A percentile compares a stretch with the other conserved stretches of the same genome.
Conservation (phyloP, 1,284 basidiomycete species). For the Porogramme epimiltina region DNA sequence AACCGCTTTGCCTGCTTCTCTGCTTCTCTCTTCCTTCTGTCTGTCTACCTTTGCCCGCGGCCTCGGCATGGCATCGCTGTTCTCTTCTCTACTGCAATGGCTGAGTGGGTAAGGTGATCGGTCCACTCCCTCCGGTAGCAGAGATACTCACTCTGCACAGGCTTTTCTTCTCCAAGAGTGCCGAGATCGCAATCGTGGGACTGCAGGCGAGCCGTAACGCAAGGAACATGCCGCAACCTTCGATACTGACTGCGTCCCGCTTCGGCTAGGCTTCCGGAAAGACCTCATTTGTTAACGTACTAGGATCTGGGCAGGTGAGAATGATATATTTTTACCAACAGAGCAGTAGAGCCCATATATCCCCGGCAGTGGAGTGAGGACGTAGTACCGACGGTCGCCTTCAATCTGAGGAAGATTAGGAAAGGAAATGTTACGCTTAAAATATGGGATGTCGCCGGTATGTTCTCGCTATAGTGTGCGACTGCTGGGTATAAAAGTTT, state of each 20-base stretch:
- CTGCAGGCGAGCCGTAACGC: constrained; percentile 64
- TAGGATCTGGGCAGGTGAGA: constrained; percentile 81
- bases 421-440: constrained; percentile 92
- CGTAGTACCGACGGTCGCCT: constrained; percentile 92
- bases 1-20: no score
- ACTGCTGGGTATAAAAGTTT: no score
- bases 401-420: constrained; percentile 83
- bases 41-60: background rate
- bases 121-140: background rate
- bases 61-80: constrained; percentile 61
- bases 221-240: background rate
- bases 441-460: constrained; percentile 93
- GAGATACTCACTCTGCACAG: constrained; percentile 35
- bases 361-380: constrained; percentile 85
- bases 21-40: no score
- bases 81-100: constrained; percentile 71
- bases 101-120: constrained; percentile 51
- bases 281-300: constrained; percentile 91
- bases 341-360: background rate
- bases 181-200: constrained; percentile 93
- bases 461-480: constrained; percentile 13
- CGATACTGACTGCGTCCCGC: constrained; percentile 3
- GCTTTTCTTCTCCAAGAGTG: constrained; percentile 86
- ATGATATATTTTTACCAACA: background rate
- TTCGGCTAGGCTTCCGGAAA: constrained; percentile 82